These are phyloP conservation scores for Madurella mycetomatis DNA, from an alignment of 2,329 filamentous ascomycete species.

Conservation along the genomic window DNA sequence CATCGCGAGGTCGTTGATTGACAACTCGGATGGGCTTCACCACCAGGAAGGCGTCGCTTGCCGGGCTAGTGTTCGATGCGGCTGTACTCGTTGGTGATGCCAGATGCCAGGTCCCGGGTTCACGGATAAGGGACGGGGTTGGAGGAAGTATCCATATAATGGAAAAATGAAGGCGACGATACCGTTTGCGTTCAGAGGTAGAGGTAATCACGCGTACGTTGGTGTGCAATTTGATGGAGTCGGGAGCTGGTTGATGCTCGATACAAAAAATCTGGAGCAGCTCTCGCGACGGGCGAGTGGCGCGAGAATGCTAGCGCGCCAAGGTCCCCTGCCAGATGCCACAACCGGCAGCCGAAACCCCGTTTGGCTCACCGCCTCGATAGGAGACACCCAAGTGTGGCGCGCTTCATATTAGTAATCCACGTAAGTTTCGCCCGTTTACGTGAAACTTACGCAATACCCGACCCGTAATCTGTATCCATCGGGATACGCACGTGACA, in stretches of 20 bases:
- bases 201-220: constrained; percentile 20
- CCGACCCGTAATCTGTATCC: no score
- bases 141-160: constrained; percentile 12
- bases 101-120: background rate
- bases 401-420: no score
- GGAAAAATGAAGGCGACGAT: constrained; percentile 1
- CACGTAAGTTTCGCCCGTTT: no score
- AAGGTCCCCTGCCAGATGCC: background rate
- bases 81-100: constrained; percentile 9
- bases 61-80: constrained; percentile 14
- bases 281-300: constrained; percentile 20
- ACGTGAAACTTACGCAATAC: no score
- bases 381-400: constrained; percentile 1
- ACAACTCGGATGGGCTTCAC: constrained; percentile 6
- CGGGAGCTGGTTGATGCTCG: constrained; percentile 20
- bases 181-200: constrained; percentile 23
- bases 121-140: background rate
- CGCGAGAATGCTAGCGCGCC: constrained; percentile 21
- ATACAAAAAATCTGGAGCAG: constrained; percentile 23
- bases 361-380: constrained; percentile 7
- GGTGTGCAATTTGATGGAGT: constrained; percentile 20
- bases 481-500: no score
- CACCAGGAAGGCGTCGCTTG: constrained; percentile 10
- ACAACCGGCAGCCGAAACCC: constrained; percentile 4
- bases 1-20: constrained; percentile 34